phyloP scores from a whole-genome alignment of 2,329 filamentous ascomycete species.

The Coniella vitis region DNA sequence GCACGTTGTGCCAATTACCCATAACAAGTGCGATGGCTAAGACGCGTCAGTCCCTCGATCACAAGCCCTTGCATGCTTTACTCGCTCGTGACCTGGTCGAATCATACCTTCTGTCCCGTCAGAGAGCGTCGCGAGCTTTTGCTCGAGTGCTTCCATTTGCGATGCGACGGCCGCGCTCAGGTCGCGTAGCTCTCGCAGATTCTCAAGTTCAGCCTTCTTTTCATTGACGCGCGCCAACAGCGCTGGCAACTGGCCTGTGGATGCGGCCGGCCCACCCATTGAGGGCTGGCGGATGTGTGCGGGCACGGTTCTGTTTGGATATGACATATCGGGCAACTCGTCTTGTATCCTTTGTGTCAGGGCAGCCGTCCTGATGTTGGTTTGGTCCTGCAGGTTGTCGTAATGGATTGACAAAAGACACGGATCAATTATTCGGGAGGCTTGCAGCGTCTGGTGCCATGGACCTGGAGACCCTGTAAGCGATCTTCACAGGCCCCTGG shows the following conservation, averaged over 20 bases:
- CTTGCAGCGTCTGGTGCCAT: background rate
- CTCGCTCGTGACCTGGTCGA: background rate
- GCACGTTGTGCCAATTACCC: slow-evolving; percentile 81
- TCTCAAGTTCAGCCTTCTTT: slow-evolving; percentile 78
- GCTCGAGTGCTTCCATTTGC: slow-evolving; percentile 76
- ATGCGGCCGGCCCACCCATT: slow-evolving; percentile 33
- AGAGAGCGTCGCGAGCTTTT: slow-evolving; percentile 69
- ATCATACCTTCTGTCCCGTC: slow-evolving; percentile 70
- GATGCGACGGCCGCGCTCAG: slow-evolving; percentile 70
- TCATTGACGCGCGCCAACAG: slow-evolving; percentile 72
- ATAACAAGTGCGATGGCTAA: slow-evolving; percentile 76
- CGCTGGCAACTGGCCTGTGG: slow-evolving; percentile 58
- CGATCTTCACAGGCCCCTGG: background rate
- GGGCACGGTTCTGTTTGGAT: slow-evolving; percentile 45
- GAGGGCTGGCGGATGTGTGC: slow-evolving; percentile 62
- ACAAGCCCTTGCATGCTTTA: background rate
- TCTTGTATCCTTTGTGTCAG: too few species aligned
- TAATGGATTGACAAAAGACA: background rate
- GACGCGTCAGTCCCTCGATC: slow-evolving; percentile 17
- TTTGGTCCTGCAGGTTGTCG: background rate
- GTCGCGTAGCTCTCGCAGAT: slow-evolving; percentile 68
- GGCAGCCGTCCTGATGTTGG: background rate
- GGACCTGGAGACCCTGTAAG: background rate
- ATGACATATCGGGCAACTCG: slow-evolving; percentile 41
- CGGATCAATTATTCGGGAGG: too few species aligned